Percentiles rank a stretch among this genome's conserved stretches.
phyloP scores from a whole-genome alignment of 2,329 filamentous ascomycete genomes.

The Sclerotinia sclerotiorum region DNA sequence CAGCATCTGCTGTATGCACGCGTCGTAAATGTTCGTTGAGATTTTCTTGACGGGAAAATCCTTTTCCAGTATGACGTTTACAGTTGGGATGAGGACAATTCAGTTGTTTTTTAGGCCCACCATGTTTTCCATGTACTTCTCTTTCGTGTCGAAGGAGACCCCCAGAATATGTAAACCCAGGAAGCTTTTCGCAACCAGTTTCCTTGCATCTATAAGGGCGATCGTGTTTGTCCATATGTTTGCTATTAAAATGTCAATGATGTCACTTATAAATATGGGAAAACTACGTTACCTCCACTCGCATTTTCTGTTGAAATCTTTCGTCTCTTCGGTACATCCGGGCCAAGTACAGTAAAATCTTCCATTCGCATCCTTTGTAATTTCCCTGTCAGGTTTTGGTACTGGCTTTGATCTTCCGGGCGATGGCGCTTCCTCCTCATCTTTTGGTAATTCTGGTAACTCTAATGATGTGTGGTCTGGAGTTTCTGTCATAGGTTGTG shows the following conservation, averaged over 20 bases:
- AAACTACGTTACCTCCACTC: slow-evolving; percentile 73
- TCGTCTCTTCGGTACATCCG: slow-evolving; percentile 65
- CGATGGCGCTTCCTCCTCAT: slow-evolving; percentile 37
- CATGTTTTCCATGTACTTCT: slow-evolving; percentile 72
- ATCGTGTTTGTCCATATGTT: slow-evolving; percentile 98
- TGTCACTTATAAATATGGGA: slow-evolving; percentile 30
- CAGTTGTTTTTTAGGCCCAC: slow-evolving; percentile 81
- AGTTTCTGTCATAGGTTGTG: slow-evolving; percentile 31
- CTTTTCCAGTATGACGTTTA: slow-evolving; percentile 83
- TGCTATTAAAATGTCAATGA: slow-evolving; percentile 53
- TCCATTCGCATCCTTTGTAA: slow-evolving; percentile 65
- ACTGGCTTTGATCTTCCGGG: slow-evolving; percentile 49
- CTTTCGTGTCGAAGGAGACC: slow-evolving; percentile 86
- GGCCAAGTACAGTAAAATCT: slow-evolving; percentile 72
- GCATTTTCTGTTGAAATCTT: slow-evolving; percentile 76
- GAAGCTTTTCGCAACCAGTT: slow-evolving; percentile 84
- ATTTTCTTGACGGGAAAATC: slow-evolving; percentile 92
- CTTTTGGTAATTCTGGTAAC: slow-evolving; percentile 35
- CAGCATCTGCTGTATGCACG: slow-evolving; percentile 68
- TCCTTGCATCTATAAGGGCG: slow-evolving; percentile 84
- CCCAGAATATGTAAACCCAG: slow-evolving; percentile 92
- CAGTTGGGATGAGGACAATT: slow-evolving; percentile 85
- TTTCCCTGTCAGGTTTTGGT: slow-evolving; percentile 58
- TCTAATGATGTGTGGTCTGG: slow-evolving; percentile 33
- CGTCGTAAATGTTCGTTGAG: slow-evolving; percentile 89